These are phyloP conservation scores for Oryza longistaminata DNA, from an alignment of 176 grass and related monocot genomes.

Conservation along the genomic window DNA sequence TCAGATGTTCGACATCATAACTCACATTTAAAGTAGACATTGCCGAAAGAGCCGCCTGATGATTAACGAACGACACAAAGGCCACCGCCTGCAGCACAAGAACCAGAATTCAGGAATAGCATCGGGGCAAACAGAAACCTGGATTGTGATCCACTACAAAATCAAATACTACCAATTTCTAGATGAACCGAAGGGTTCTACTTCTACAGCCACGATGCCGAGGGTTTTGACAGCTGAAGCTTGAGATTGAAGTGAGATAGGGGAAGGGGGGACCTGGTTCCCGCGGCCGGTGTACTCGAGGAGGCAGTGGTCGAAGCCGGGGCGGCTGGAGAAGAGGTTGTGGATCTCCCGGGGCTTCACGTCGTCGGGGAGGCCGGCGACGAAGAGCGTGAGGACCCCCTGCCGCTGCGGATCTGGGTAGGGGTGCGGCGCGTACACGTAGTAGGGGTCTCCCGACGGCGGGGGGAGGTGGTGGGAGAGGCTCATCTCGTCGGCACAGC, in stretches of 20 bases:
- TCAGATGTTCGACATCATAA: neutral
- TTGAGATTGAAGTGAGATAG: neutral
- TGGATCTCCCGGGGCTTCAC: conserved; percentile 89
- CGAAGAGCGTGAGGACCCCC: conserved; percentile 75
- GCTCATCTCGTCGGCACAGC: conserved; percentile 38
- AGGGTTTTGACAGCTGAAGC: conserved; percentile 3
- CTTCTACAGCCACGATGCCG: neutral
- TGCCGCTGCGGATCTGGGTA: conserved; percentile 37
- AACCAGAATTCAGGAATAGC: conserved; percentile 27
- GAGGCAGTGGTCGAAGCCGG: conserved; percentile 84
- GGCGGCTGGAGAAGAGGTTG: conserved; percentile 84
- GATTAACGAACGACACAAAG: conserved; percentile 86
- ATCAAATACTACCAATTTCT: neutral
- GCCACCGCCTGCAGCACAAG: conserved; percentile 66
- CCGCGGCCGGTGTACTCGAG: conserved; percentile 90
- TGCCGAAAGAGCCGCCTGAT: conserved; percentile 74
- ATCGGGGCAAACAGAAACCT: neutral
- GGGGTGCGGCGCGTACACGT: conserved; percentile 40
- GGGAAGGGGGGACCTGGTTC: conserved; percentile 55
- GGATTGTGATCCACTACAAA: neutral
- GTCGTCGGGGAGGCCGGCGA: conserved; percentile 74
- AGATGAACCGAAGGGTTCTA: conserved; percentile 2
- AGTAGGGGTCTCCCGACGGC: conserved; percentile 32
- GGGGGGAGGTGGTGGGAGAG: conserved; percentile 38
- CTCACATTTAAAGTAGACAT: conserved; percentile 83